Evolutionary conservation across 306 rosid species (phyloP), one percentile per base, ranked within the genome.

Genomic region (Malus orientalis): DNA sequence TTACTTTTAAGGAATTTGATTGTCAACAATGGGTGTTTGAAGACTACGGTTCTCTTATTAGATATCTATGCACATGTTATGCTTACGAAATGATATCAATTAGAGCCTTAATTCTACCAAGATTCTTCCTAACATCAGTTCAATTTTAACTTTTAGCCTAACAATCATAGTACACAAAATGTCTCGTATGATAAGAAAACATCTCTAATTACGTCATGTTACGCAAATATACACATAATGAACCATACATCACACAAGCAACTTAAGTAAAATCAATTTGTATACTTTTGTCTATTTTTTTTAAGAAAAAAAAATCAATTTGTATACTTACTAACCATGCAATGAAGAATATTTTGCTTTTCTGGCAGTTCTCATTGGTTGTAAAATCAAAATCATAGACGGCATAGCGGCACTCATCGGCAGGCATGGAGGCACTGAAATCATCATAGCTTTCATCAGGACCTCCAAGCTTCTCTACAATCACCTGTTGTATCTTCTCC

Each of bases 281-380:
- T 49, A 15, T 14, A 14, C 19, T 49, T 49, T 49, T 49, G 54
- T 47, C 33, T 30, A 14, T 49, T 38, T 7, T 14, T 49, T 49
- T 38, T 38, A 38, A 1, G 54, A 49, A 4, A 4, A 18, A 54
- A 55, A 19, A 20, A 20, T 3, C 22, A 20, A 55, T 49, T 55
- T 61, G 9, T 13, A 29, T 12, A 23, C 1, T 4, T 22, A 42
- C 62, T 66, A 30, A 80, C 83, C 83, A 80, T 51, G 83, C 74
- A 68, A 80, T 45, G 75, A 80, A 80, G 75, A 80, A 74, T 18
- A 80, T 80, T 69, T 80, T 80, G 66, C 79, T 80, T 69, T 80
- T 80, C 75, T 80, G 83, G 75, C 74, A 60, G 53, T 74, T 80
- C 71, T 80, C 79, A 6, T 68, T 29, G 47, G 83, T 80, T 3